phyloP scores from a whole-genome alignment of 148 eudicot genomes.

The Dianthus caryophyllus region DNA sequence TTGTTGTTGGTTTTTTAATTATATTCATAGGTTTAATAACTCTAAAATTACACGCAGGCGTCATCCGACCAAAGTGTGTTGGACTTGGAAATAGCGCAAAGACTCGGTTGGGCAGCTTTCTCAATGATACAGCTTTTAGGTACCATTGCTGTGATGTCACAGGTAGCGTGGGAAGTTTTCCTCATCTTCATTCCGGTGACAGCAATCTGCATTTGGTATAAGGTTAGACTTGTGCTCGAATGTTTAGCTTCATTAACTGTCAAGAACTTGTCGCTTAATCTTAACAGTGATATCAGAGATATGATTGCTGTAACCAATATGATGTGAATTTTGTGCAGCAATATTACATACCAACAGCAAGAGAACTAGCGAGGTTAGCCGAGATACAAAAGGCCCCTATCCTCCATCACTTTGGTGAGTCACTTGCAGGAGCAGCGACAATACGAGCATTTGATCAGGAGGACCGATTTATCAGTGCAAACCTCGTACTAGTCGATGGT shows the following conservation, averaged over 20 bases:
- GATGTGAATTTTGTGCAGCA: slow-evolving; percentile 38
- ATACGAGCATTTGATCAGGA: slow-evolving; percentile 88
- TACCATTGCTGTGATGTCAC: slow-evolving; percentile 94
- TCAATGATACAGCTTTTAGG: slow-evolving; percentile 83
- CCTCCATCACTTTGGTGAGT: slow-evolving; percentile 96
- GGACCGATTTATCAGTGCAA: slow-evolving; percentile 56
- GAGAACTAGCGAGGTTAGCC: slow-evolving; percentile 84
- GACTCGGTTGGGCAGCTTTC: slow-evolving; percentile 91
- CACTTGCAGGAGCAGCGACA: slow-evolving; percentile 96
- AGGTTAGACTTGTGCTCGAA: slow-evolving; percentile 36
- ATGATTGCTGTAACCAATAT: neutral
- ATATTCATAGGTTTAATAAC: neutral
- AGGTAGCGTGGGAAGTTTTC: slow-evolving; percentile 98
- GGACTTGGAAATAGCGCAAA: slow-evolving; percentile 86
- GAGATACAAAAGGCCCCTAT: slow-evolving; percentile 90
- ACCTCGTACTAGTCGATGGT: slow-evolving; percentile 67
- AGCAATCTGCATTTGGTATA: slow-evolving; percentile 86
- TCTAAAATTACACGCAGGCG: slow-evolving; percentile 47
- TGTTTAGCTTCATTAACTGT: neutral
- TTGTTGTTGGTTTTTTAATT: neutral
- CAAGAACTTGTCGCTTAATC: neutral
- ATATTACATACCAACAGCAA: slow-evolving; percentile 96
- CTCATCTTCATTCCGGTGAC: slow-evolving; percentile 90
- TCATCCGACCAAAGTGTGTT: slow-evolving; percentile 93
- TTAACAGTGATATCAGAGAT: neutral